Conservation (phyloP, 2,329 filamentous ascomycete species). For the Metarhizium anisopliae region DNA sequence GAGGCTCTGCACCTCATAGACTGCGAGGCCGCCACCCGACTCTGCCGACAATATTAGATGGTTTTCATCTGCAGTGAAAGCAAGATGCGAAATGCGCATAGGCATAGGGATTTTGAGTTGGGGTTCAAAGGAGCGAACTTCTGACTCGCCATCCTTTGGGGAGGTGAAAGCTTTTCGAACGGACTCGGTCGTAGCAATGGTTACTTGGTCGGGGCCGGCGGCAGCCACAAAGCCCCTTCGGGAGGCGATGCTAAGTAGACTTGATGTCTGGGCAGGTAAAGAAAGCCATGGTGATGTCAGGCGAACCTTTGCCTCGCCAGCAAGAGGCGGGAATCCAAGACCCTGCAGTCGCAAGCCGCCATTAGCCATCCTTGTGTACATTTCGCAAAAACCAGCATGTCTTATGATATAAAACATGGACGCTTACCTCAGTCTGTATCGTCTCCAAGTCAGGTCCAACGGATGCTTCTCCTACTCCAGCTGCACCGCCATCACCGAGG, state of each 20-base stretch:
- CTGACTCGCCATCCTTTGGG: constrained; percentile 48
- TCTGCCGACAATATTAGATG: constrained; percentile 79
- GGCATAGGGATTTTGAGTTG: constrained; percentile 65
- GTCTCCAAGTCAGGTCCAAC: constrained; percentile 62
- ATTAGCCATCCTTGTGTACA: not conserved
- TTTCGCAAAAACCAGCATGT: not conserved
- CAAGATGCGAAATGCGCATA: constrained; percentile 73
- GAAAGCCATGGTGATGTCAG: constrained; percentile 71
- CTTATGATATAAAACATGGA: not conserved
- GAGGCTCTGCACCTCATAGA: constrained; percentile 68
- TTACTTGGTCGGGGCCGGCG: constrained; percentile 70
- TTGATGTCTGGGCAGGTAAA: constrained; percentile 67
- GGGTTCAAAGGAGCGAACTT: constrained; percentile 63
- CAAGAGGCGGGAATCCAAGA: constrained; percentile 73
- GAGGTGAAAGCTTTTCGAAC: constrained; percentile 67
- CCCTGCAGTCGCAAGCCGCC: constrained; percentile 32
- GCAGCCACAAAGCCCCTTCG: constrained; percentile 76
- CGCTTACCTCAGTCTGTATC: constrained; percentile 69
- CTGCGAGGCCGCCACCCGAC: constrained; percentile 68
- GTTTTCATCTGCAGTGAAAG: constrained; percentile 83
- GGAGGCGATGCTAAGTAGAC: constrained; percentile 76
- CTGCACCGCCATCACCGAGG: constrained; percentile 27
- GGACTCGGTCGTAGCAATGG: constrained; percentile 67
- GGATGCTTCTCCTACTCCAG: constrained; percentile 27
- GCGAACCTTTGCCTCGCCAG: constrained; percentile 74